A percentile compares a stretch with the other conserved stretches of the same genome.
These are phyloP conservation scores for Vaccinium macrocarpon DNA, from an alignment of 148 eudicot species.

Conservation along the genomic window DNA sequence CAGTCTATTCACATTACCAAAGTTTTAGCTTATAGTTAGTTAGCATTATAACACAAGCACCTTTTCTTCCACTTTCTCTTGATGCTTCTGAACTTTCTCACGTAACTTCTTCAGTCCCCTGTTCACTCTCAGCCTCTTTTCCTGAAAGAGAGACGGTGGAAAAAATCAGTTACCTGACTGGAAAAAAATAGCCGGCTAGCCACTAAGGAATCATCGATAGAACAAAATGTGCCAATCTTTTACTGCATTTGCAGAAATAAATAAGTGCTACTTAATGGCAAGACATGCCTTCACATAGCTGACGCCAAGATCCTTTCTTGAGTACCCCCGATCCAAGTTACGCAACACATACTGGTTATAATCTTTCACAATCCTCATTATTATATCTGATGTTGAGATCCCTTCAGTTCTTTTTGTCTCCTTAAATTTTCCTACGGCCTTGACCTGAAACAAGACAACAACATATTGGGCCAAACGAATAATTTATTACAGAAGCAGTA, in stretches of 20 bases:
- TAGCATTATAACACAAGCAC: conserved; percentile 18
- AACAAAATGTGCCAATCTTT: background rate
- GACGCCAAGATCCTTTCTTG: conserved; percentile 74
- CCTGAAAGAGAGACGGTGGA: conserved; percentile 32
- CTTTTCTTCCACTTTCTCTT: conserved; percentile 76
- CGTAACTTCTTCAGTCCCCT: conserved; percentile 58
- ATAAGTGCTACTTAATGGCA: background rate
- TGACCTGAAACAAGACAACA: conserved; percentile 42
- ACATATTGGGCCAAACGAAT: background rate
- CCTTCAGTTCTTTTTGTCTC: conserved; percentile 74
- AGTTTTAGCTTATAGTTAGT: background rate
- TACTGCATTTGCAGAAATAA: conserved; percentile 1
- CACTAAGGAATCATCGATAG: background rate
- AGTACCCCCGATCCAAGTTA: conserved; percentile 74
- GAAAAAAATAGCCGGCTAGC: background rate
- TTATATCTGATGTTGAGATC: conserved; percentile 69
- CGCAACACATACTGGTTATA: conserved; percentile 80
- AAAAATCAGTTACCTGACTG: background rate
- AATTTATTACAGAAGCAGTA: background rate
- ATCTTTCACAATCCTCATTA: conserved; percentile 75
- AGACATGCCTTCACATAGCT: conserved; percentile 68
- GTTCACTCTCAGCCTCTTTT: conserved; percentile 66
- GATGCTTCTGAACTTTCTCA: conserved; percentile 75
- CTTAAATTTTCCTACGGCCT: conserved; percentile 59
- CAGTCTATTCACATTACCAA: background rate